These are phyloP conservation scores for Diaporthe longicolla DNA, from an alignment of 2,329 filamentous ascomycete species.

Conservation along the genomic window DNA sequence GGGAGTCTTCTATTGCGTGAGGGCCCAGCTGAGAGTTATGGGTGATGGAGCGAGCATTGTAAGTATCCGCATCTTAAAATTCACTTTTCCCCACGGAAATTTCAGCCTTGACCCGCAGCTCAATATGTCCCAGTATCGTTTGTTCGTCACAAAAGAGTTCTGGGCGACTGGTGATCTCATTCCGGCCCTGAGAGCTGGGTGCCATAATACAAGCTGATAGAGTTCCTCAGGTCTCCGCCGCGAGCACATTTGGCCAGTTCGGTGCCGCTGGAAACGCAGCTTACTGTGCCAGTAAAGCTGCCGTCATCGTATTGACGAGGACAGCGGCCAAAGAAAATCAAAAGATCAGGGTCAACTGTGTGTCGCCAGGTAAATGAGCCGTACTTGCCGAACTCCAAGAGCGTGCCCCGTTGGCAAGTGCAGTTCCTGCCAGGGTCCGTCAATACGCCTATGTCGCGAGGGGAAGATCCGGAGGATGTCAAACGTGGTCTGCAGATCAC, in stretches of 20 bases:
- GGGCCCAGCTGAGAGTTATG: constrained; percentile 4
- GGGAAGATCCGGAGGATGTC: constrained; percentile 9
- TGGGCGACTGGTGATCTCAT: background rate
- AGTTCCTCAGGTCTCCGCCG: background rate
- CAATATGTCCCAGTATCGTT: background rate
- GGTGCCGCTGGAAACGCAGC: constrained; percentile 7
- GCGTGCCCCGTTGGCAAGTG: background rate
- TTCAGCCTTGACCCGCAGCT: background rate
- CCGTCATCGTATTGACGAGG: constrained; percentile 6
- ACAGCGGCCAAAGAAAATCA: constrained; percentile 20
- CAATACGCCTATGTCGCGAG: constrained; percentile 13
- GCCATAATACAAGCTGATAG: background rate
- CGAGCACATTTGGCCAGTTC: constrained; percentile 21
- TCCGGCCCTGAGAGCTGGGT: background rate
- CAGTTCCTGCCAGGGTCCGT: background rate
- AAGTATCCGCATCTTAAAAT: background rate
- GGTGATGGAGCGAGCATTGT: constrained; percentile 15
- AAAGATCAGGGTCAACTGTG: constrained; percentile 23
- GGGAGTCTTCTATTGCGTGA: constrained; percentile 5
- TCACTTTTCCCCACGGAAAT: background rate
- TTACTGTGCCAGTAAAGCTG: constrained; percentile 11
- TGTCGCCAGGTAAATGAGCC: constrained; percentile 5
- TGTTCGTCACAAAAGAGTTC: background rate
- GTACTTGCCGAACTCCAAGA: no score
- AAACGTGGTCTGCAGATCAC: constrained; percentile 8